Base-by-base conservation (phyloP, 106 monocot genomes). In the Allium cepa region DNA sequence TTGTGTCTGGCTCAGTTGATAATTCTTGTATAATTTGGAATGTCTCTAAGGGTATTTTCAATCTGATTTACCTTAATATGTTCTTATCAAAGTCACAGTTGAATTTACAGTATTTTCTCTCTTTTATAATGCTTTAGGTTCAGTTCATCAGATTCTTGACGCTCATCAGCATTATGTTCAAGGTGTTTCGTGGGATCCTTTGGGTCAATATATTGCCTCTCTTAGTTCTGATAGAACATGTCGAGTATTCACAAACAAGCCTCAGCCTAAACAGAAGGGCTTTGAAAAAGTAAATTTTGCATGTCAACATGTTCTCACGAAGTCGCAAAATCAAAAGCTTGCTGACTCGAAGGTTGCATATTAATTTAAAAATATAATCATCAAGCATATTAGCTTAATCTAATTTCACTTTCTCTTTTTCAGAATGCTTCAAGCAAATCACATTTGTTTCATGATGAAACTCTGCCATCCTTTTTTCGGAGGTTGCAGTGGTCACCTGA, bases 121-220 rank as follows among this genome's bases (percentile, higher is more conserved):
- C 26, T 69, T 0, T 17, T 65, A n/a, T 53, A n/a, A 45, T 72
- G 14, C 51, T 75, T 76, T 85, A 96, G 95, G 91, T 69, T 80
- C 80, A 50, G 84, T 86, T 11, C 86, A 89, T 82, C 96, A 97
- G 75, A 92, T 89, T 46, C 82, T 97, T 70, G 92, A 92, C 81
- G 74, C 69, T 52, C 96, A 97, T 82, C 73, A 86, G 48, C 96
- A 92, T 75, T 97, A 97, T 84, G 96, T 97, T 72, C 92, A 97
- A 65, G 96, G 96, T 61, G 96, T 97, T 76, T 76, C 88, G 10
- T 97, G 96, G 96, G 96, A 97, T 82, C 96, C 96, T 72, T 70
- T 88, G 70, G 84, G 78, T 56, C 81, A 87, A 7, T 97, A 80
- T 84, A 76, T 92, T 79, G 92, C 96, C 71, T 92, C 96, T 18